Base-by-base conservation (phyloP, 2,329 filamentous ascomycete genomes). In the Beauveria asiatica region DNA sequence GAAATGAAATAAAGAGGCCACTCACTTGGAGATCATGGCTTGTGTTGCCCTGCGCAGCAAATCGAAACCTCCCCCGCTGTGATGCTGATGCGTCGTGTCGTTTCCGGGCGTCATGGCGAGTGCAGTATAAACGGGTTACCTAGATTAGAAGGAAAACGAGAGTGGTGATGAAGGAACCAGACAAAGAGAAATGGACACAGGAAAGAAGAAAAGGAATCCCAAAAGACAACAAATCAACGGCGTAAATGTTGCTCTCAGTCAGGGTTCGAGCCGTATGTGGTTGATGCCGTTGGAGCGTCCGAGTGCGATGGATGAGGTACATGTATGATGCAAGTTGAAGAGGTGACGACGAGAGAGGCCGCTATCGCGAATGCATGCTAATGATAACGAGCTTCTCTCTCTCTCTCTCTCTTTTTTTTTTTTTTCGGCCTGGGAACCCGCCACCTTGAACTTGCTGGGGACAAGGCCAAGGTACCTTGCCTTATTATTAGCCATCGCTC, bases 11-110 rank as follows among this genome's bases (percentile, higher is more conserved):
- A 27, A 60, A 54, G 16, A 30, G n/a, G 2, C 10, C n/a, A 62
- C 81, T 70, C 79, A 84, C 81, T 75, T 84, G 73, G 81, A 84
- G 80, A 85, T 83, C 78, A 85, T 81, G 66, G 79, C 80, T 68
- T 84, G 81, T n/a, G 83, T 85, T 63, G 83, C 83, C 70, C 82
- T 77, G 68, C 80, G 76, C 64, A 85, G 71, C 65, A 85, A 74
- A 71, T 85, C 83, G 66, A 80, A 83, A 65, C 79, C 76, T 68
- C 78, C 76, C 39, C 69, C 68, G 67, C 73, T 74, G 49, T 59
- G 39, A 13, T 51, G 49, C 45, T 16, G 65, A 37, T 54, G 57
- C n/a, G 61, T 48, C 41, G 27, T 23, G 27, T 59, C 44, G 57
- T 51, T 61, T 57, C 54, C 46, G 19, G 55, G 53, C 60, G 53